Evolutionary conservation across 352 stramenopile species (phyloP), one percentile per base, ranked within the genome.

Genomic region (Pythium diclinum): DNA sequence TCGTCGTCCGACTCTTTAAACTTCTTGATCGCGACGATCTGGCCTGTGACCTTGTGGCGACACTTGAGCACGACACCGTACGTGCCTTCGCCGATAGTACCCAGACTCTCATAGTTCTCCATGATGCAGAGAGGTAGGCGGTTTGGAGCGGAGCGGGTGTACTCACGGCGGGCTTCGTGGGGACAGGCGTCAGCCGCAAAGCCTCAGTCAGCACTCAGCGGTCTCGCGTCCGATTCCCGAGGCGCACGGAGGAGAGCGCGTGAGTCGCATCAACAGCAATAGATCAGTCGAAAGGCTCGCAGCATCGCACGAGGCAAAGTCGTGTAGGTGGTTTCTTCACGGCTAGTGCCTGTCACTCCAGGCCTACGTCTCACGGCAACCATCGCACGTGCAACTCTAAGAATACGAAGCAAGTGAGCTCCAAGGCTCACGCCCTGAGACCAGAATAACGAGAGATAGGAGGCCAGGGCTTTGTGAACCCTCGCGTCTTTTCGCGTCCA

Each of bases 1-100:
- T 96, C 88, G 72, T 96, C 86, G 54, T 92, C 87, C 47, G 85
- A 88, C 64, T 94, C 84, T 60, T 97, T 97, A 60, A 97, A 96
- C 65, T 94, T 94, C 68, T 97, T 97, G 66, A 97, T 95, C 30
- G 90, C 90, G 16, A 96, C 86, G 67, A 94, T 90, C 67, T 94
- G 79, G 13, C 85, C 87, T 9, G 84, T 92, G 17, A 77, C 62
- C 47, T 91, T 92, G 72, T 95, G 79, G 1, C 87, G 77, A 49
- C 87, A 95, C 65, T 95, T 95, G 72, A 95, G 83, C 52, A 95
- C 87, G 11, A 94, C 87, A 46, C 87, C 87, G 62, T 95, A 95
- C 34, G 87, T 92, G 59, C 85, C 87, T 92, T 94, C 87, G 38
- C 87, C 87, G 63, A 95, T 92, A 51, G 84, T 92, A 46, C 87